phyloP scores from a whole-genome alignment of 441 rosid genomes.

The Eruca vesicaria region DNA sequence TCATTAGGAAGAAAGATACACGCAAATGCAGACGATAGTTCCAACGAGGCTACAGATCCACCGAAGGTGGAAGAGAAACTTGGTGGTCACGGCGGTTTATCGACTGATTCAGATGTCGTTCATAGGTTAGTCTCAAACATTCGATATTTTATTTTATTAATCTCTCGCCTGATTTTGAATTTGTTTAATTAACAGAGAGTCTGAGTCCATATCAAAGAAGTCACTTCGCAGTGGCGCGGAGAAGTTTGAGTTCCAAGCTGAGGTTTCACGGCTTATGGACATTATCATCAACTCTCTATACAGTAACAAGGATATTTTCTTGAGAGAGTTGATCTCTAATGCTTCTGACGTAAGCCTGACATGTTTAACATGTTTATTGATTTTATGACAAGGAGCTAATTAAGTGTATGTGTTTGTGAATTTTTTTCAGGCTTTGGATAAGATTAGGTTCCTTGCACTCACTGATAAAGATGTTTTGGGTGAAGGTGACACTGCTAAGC shows the following conservation, averaged over 20 bases:
- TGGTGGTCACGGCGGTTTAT: conserved; percentile 83
- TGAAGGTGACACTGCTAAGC: conserved; percentile 91
- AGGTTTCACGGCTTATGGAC: conserved; percentile 97
- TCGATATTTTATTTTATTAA: background rate
- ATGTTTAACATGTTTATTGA: too few relatives aligned
- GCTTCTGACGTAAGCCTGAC: too few relatives aligned
- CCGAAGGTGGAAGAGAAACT: conserved; percentile 92
- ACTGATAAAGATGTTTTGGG: conserved; percentile 92
- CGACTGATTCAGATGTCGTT: conserved; percentile 93
- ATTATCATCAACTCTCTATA: conserved; percentile 94
- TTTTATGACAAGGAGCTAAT: too few relatives aligned
- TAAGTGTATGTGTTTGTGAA: too few relatives aligned
- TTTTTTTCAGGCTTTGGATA: conserved; percentile 73
- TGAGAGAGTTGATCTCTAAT: conserved; percentile 94
- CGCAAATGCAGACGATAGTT: conserved; percentile 74
- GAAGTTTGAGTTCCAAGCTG: conserved; percentile 96
- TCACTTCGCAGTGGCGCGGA: conserved; percentile 78
- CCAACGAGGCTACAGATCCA: conserved; percentile 61
- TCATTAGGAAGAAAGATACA: conserved; percentile 63
- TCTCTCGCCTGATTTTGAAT: background rate
- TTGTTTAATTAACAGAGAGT: conserved; percentile 51
- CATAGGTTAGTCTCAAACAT: conserved; percentile 49
- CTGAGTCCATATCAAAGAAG: conserved; percentile 88
- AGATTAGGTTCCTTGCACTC: conserved; percentile 88
- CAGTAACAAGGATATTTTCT: conserved; percentile 94